Base-by-base conservation (phyloP, 2,329 filamentous ascomycete species). In the Lasiodiplodia sp. region DNA sequence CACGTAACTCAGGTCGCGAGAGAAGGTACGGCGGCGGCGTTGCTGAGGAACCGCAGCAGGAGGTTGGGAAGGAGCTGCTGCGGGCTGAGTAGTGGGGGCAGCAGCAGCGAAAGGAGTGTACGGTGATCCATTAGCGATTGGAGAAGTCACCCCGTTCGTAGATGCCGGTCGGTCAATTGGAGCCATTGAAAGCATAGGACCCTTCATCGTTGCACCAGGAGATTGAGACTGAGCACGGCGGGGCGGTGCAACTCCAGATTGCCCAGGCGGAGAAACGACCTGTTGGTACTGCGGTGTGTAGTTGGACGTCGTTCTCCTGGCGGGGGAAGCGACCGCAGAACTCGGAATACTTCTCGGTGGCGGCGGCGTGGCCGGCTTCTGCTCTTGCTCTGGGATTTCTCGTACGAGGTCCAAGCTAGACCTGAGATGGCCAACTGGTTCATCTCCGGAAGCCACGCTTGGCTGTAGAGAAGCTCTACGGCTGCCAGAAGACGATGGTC, bases 221-320 rank as follows among this genome's bases (percentile, higher is more conserved):
- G 87, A 90, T 69, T 88, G 87, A 4, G 88, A 89, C 70, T 85
- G 83, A 40, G 87, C 86, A 60, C 67, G 67, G n/a, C 67, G 67
- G 2, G 44, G 47, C n/a, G 67, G 51, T 2, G 58, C 18, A 21
- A 57, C 40, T 2, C 28, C n/a, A 28, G 38, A 7, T 21, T 51
- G 44, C 6, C 21, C 52, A 44, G 69, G 55, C 31, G 70, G 53
- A 34, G 69, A 57, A 14, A 69, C 60, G 12, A 55, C 68, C 2
- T 72, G 51, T 5, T 87, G 86, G 31, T 88, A 86, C 4, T 87
- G 85, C 11, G 67, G 67, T 12, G 67, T 64, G 47, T 68, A 68
- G 53, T 75, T 78, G 16, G 73, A 70, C 40, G 67, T 60, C 4
- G 60, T 66, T 40, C 70, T 72, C 68, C 79, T 81, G 28, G 78